Percentiles rank a stretch among this genome's conserved stretches.
Conservation (phyloP, 305 asterid genomes). For the Fraxinus ornus region DNA sequence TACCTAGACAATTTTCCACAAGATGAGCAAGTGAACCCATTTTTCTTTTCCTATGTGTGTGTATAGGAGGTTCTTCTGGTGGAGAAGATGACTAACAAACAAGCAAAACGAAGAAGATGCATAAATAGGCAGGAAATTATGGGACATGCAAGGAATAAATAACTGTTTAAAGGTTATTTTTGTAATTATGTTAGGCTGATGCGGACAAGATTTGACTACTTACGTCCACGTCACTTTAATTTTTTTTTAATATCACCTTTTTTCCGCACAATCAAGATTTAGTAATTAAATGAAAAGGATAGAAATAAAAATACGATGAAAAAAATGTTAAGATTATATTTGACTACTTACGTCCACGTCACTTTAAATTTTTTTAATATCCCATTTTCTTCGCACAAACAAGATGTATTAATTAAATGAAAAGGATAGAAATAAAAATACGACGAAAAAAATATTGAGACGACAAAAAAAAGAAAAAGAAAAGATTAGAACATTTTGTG, state of each 20-base stretch:
- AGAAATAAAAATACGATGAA: background rate
- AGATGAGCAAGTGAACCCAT: constrained; percentile 57
- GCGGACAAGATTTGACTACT: background rate
- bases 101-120: constrained; percentile 7
- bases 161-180: background rate
- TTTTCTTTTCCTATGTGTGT: constrained; percentile 8
- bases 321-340: background rate
- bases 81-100: background rate
- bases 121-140: constrained; percentile 25
- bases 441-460: too few relatives aligned
- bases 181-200: background rate
- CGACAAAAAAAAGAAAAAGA: too few relatives aligned
- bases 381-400: too few relatives aligned
- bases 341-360: background rate
- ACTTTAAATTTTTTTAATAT: background rate
- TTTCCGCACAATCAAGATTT: too few relatives aligned
- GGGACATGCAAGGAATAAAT: background rate
- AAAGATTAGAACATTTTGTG: too few relatives aligned
- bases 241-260: too few relatives aligned
- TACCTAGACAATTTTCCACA: constrained; percentile 55
- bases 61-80: background rate
- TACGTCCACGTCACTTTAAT: background rate
- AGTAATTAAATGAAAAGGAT: background rate
- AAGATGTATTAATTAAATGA: background rate
- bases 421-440: too few relatives aligned